These are phyloP conservation scores for Aspergillus baeticus DNA, from an alignment of 495 filamentous ascomycete genomes.

Conservation along the genomic window DNA sequence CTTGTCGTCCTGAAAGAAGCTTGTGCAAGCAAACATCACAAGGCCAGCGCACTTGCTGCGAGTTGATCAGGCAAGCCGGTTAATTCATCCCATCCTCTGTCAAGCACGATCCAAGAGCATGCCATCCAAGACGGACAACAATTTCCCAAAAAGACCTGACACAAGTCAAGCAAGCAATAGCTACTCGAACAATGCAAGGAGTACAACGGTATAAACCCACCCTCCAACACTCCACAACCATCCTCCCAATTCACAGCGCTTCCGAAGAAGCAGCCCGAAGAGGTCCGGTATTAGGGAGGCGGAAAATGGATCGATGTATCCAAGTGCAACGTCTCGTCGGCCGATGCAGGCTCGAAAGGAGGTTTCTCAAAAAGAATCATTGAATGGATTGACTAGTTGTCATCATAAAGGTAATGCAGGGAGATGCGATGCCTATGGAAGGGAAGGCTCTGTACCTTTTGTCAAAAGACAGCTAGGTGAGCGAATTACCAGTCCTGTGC, in stretches of 20 bases:
- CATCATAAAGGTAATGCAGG: slow-evolving; percentile 64
- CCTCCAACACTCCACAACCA: slow-evolving; percentile 78
- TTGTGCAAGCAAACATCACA: background rate
- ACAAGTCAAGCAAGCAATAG: slow-evolving; percentile 49
- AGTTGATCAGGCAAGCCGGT: slow-evolving; percentile 61
- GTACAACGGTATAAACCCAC: slow-evolving; percentile 32
- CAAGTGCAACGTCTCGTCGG: slow-evolving; percentile 21
- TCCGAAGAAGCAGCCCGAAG: slow-evolving; percentile 13
- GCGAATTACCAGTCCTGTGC: slow-evolving; percentile 14
- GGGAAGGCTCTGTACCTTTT: slow-evolving; percentile 12
- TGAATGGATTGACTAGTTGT: slow-evolving; percentile 99
- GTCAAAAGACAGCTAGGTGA: background rate
- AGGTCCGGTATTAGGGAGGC: slow-evolving; percentile 66
- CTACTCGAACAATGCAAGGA: slow-evolving; percentile 26
- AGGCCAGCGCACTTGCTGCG: slow-evolving; percentile 15
- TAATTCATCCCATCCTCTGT: slow-evolving; percentile 62
- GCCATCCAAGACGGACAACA: slow-evolving; percentile 57
- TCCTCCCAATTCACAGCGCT: slow-evolving; percentile 56
- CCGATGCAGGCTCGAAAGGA: slow-evolving; percentile 35
- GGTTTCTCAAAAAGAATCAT: slow-evolving; percentile 68
- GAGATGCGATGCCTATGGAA: slow-evolving; percentile 9
- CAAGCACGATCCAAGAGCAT: slow-evolving; percentile 39
- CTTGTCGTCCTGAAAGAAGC: background rate
- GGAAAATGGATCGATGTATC: slow-evolving; percentile 54
- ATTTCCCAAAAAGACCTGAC: slow-evolving; percentile 29